Evolutionary conservation across 2,329 filamentous ascomycete genomes (phyloP).

Genomic region (Trichoderma sp.): DNA sequence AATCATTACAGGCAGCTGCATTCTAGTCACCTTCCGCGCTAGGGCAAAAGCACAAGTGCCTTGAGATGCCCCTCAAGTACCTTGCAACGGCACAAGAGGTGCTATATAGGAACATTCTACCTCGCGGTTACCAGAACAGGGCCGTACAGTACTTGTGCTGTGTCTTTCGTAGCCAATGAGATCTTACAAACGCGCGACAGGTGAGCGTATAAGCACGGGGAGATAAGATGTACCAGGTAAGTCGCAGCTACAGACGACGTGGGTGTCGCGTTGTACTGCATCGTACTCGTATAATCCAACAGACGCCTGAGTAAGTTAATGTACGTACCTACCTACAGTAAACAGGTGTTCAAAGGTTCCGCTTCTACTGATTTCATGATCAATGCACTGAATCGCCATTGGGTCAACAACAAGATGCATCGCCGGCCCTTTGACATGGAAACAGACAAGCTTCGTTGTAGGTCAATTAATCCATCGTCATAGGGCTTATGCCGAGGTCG

Average conservation of each 20-base stretch:
- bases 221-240: neutral
- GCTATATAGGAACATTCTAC: neutral
- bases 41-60: neutral
- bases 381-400: neutral
- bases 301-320: neutral
- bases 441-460: neutral
- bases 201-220: neutral
- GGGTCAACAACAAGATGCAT: neutral
- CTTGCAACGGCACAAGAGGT: neutral
- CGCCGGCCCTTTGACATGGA: conserved; percentile 5
- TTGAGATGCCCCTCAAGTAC: neutral
- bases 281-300: neutral
- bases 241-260: neutral
- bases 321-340: neutral
- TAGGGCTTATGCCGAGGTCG: conserved; percentile 5
- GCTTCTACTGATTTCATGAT: neutral
- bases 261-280: neutral
- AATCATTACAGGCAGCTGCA: conserved; percentile 10
- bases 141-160: neutral
- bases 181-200: neutral
- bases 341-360: neutral
- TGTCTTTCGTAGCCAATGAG: neutral
- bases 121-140: neutral
- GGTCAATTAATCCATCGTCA: neutral
- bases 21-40: conserved; percentile 9